Evolutionary conservation across 257 asterid species (phyloP).

Genomic region (Gentiana straminea): DNA sequence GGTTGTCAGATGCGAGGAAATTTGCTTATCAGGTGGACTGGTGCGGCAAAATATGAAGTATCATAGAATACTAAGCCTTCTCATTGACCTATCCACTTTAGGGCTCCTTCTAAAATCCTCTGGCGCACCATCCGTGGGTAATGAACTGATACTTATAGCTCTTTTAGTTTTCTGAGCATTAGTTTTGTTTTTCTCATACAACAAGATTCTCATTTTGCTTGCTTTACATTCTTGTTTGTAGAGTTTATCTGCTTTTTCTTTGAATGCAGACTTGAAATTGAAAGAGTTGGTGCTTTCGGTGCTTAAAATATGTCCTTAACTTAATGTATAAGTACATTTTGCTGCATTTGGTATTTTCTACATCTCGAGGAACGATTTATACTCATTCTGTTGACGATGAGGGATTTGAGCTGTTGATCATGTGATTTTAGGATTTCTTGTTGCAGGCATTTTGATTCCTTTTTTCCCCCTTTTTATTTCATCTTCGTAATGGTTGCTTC

Average conservation of each 20-base stretch:
- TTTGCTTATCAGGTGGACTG: conserved; percentile 43
- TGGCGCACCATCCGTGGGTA: conserved; percentile 59
- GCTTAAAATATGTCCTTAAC: not conserved
- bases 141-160: not conserved
- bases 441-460: not conserved
- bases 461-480: no score
- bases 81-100: conserved; percentile 52
- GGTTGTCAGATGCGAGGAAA: conserved; percentile 43
- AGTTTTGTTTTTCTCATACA: not conserved
- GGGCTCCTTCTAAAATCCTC: conserved; percentile 47
- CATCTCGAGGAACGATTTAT: no score
- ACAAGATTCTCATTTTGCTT: not conserved
- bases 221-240: not conserved
- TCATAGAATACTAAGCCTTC: conserved; percentile 46
- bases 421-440: not conserved
- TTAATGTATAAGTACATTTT: no score
- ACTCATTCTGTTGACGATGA: no score
- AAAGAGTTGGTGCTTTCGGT: not conserved
- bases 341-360: no score
- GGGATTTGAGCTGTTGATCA: not conserved
- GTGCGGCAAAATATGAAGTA: conserved; percentile 49
- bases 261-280: no score
- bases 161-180: not conserved
- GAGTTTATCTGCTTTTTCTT: no score
- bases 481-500: no score